Conservation (phyloP, 2,329 filamentous ascomycete genomes). For the Elsinoe australis region DNA sequence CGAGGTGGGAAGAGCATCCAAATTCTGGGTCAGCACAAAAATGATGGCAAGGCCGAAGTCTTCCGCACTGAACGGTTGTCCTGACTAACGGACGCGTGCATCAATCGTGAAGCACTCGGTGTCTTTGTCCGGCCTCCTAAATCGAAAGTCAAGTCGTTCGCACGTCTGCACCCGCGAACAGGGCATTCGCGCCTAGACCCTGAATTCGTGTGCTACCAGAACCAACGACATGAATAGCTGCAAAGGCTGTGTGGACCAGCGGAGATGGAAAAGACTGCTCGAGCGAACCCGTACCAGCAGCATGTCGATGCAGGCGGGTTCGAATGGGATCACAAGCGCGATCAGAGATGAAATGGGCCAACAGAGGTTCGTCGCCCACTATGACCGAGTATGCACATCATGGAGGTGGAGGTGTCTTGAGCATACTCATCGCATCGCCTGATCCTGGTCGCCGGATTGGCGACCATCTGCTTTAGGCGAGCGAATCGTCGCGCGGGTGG, state of each 20-base stretch:
- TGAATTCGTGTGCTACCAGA: neutral
- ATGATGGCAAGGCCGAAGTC: too few species aligned
- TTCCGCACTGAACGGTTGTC: too few species aligned
- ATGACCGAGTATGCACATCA: neutral
- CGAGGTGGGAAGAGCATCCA: too few species aligned
- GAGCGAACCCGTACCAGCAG: neutral
- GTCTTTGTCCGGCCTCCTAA: neutral
- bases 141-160: neutral
- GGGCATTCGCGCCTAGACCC: neutral
- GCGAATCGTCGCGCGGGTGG: neutral
- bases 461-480: constrained; percentile 1
- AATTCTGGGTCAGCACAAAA: too few species aligned
- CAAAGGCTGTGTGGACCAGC: too few species aligned
- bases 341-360: too few species aligned
- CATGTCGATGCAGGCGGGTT: constrained; percentile 2
- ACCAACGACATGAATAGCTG: too few species aligned
- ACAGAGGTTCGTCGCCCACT: neutral
- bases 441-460: constrained; percentile 16
- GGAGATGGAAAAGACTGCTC: neutral
- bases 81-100: too few species aligned
- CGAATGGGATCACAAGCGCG: too few species aligned
- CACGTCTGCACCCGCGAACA: constrained; percentile 2
- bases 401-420: neutral
- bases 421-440: neutral
- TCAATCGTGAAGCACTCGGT: constrained; percentile 4